Conservation (phyloP, 768 basidiomycete genomes). For the Zangia roseola region DNA sequence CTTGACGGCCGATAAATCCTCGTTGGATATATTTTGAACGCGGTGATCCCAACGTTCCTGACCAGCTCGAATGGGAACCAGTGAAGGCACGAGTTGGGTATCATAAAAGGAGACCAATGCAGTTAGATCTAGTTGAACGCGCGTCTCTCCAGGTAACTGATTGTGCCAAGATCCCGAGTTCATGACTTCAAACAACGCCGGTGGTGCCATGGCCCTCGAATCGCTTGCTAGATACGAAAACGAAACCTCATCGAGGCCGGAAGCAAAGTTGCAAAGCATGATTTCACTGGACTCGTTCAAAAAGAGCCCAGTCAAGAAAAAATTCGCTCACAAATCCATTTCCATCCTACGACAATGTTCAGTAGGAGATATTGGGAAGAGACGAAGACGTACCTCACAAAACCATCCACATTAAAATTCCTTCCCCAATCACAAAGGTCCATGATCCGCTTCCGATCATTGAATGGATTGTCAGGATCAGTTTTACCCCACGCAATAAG, state of each 20-base stretch:
- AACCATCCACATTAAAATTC: slow-evolving; percentile 40
- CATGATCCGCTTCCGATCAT: background rate
- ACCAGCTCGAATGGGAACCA: slow-evolving; percentile 25
- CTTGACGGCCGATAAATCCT: slow-evolving; percentile 16
- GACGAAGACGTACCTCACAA: slow-evolving; percentile 32
- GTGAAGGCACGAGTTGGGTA: slow-evolving; percentile 28
- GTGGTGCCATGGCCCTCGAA: background rate
- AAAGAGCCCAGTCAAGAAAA: background rate
- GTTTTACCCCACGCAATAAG: slow-evolving; percentile 35
- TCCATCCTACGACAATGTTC: slow-evolving; percentile 7
- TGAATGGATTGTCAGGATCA: background rate
- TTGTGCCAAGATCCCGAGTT: slow-evolving; percentile 33
- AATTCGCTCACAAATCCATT: slow-evolving; percentile 28
- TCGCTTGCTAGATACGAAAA: slow-evolving; percentile 10
- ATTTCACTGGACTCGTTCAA: slow-evolving; percentile 22
- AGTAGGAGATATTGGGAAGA: background rate
- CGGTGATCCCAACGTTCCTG: slow-evolving; percentile 35
- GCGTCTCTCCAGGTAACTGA: slow-evolving; percentile 35
- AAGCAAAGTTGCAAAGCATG: slow-evolving; percentile 31
- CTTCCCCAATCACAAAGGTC: slow-evolving; percentile 46
- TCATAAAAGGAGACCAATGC: slow-evolving; percentile 39
- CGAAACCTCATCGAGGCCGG: slow-evolving; percentile 23
- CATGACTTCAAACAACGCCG: slow-evolving; percentile 4
- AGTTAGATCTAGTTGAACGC: slow-evolving; percentile 33
- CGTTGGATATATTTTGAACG: slow-evolving; percentile 21